phyloP scores from a whole-genome alignment of 257 asterid genomes.

The Solanum pinnatisectum region DNA sequence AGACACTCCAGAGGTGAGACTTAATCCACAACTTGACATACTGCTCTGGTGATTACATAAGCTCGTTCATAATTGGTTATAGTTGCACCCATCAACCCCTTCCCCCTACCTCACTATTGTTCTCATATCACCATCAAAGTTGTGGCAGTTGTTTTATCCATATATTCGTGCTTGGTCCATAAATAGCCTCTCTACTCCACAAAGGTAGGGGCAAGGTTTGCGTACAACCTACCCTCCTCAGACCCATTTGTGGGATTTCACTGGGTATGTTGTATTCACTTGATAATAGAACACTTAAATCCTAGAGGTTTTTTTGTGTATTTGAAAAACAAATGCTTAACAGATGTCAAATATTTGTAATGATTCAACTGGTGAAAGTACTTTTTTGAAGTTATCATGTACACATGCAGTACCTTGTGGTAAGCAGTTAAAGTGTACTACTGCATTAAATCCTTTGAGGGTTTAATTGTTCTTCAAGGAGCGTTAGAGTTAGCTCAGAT shows the following conservation, averaged over 20 bases:
- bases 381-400: not conserved
- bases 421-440: not conserved
- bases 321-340: not conserved
- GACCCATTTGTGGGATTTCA: not conserved
- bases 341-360: not conserved
- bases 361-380: not conserved
- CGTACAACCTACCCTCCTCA: no score
- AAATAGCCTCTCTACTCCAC: no score
- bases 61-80: not conserved
- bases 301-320: not conserved
- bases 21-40: not conserved
- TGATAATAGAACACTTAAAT: not conserved
- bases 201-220: no score
- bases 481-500: not conserved
- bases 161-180: not conserved
- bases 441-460: not conserved
- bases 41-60: not conserved
- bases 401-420: not conserved
- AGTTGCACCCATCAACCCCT: not conserved
- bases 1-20: conserved; percentile 83
- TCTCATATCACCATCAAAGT: not conserved
- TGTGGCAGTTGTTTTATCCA: not conserved
- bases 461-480: not conserved
- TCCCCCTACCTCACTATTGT: not conserved
- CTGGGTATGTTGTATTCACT: not conserved